Evolutionary conservation across 148 eudicot genomes (phyloP).

Genomic region (Pouteria glomerata): DNA sequence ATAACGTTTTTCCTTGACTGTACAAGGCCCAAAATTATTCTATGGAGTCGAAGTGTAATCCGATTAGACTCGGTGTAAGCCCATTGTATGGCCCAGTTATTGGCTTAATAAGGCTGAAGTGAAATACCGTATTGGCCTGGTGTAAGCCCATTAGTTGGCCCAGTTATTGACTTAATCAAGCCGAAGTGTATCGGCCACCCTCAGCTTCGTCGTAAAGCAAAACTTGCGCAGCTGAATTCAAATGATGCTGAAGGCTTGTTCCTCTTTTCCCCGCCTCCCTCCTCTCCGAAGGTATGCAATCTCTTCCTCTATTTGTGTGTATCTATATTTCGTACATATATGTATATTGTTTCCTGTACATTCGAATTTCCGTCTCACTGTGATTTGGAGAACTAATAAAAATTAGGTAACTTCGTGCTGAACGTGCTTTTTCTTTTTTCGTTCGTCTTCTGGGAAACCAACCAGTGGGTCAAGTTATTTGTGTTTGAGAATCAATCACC

Average conservation of each 20-base stretch:
- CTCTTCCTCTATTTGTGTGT: neutral
- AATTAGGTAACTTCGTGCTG: neutral
- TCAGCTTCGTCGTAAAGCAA: no score
- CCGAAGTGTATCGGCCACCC: no score
- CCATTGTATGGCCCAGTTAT: no score
- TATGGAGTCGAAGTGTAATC: no score
- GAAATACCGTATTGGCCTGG: no score
- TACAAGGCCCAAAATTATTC: no score
- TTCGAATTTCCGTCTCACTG: neutral
- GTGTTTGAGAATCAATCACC: neutral
- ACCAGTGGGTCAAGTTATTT: neutral
- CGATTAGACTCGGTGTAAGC: no score
- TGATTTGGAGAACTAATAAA: neutral
- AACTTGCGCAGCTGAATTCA: neutral
- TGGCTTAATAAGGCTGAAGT: no score
- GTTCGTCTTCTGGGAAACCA: neutral
- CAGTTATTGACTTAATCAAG: no score
- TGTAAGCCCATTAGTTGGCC: no score
- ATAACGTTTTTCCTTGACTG: no score
- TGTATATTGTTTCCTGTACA: neutral
- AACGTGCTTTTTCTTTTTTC: neutral
- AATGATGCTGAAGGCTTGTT: slow-evolving; percentile 14
- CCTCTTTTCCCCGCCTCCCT: slow-evolving; percentile 16
- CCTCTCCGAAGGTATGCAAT: slow-evolving; percentile 1
- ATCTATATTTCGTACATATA: neutral